phyloP scores from a whole-genome alignment of 1,284 basidiomycete genomes.

The Cryptococcus hybrid region DNA sequence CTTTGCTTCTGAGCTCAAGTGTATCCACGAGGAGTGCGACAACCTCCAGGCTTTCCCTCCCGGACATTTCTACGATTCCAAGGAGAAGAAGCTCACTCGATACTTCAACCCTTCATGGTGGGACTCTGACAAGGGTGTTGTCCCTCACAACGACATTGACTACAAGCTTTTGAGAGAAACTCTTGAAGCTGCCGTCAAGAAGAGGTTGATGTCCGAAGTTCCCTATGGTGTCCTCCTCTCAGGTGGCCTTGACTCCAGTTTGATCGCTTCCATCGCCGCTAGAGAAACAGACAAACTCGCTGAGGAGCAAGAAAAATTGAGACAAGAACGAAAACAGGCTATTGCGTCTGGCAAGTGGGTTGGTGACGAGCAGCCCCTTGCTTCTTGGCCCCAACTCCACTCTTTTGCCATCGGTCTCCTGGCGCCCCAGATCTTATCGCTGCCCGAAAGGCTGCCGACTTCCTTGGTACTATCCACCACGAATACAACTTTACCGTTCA shows the following conservation, averaged over 20 bases:
- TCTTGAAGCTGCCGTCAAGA: conserved; percentile 89
- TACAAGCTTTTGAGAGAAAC: conserved; percentile 71
- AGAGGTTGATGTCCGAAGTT: conserved; percentile 98
- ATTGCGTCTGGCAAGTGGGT: conserved; percentile 38
- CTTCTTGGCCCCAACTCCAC: conserved; percentile 94
- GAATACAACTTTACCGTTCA: conserved; percentile 99
- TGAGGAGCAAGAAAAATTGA: conserved; percentile 68
- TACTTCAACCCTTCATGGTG: conserved; percentile 90
- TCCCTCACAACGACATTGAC: conserved; percentile 68
- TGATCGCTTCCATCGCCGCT: conserved; percentile 96
- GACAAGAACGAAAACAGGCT: conserved; percentile 53
- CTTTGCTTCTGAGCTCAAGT: conserved; percentile 97
- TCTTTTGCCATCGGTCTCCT: conserved; percentile 96
- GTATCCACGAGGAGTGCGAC: conserved; percentile 90
- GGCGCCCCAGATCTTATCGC: conserved; percentile 95
- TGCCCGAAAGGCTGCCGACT: conserved; percentile 90
- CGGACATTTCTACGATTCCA: conserved; percentile 90
- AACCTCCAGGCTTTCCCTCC: conserved; percentile 95
- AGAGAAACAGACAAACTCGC: conserved; percentile 93
- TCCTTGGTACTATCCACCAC: conserved; percentile 92
- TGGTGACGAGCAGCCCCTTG: conserved; percentile 60
- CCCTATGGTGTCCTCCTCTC: conserved; percentile 96
- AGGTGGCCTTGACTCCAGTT: conserved; percentile 92
- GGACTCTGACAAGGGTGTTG: conserved; percentile 63
- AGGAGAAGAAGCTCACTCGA: conserved; percentile 68